phyloP scores from a whole-genome alignment of 371 early-diverging fungal species.

The Lichtheimia ramosa region DNA sequence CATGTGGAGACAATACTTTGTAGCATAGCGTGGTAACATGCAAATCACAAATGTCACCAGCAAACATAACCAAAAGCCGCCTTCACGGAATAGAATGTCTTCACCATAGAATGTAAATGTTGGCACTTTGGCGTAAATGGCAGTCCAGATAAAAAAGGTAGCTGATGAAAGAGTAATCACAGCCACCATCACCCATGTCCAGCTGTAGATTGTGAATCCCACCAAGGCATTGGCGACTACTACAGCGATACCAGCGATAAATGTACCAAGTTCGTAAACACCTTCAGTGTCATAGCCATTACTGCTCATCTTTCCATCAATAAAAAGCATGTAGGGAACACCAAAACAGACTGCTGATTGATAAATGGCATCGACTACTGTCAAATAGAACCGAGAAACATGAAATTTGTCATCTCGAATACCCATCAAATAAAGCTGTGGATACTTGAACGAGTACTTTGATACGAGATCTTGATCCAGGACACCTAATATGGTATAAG shows the following conservation, averaged over 20 bases:
- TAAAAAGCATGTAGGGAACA: conserved; percentile 58
- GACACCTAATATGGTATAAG: conserved; percentile 40
- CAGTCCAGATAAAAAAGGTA: conserved; percentile 54
- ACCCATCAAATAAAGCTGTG: conserved; percentile 87
- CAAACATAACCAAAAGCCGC: conserved; percentile 56
- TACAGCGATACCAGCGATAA: conserved; percentile 78
- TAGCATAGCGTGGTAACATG: conserved; percentile 52
- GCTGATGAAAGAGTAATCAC: conserved; percentile 62
- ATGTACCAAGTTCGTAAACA: conserved; percentile 74
- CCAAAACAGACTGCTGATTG: conserved; percentile 88
- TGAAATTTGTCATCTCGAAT: conserved; percentile 85
- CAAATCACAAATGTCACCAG: conserved; percentile 51
- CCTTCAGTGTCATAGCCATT: conserved; percentile 67
- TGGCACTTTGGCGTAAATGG: conserved; percentile 46
- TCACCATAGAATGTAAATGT: conserved; percentile 46
- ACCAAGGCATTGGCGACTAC: conserved; percentile 84
- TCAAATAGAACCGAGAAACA: conserved; percentile 78
- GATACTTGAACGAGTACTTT: conserved; percentile 73
- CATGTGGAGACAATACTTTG: conserved; percentile 52
- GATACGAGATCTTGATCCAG: conserved; percentile 92
- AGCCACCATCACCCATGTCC: conserved; percentile 75
- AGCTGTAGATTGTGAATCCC: conserved; percentile 75
- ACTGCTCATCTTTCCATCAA: conserved; percentile 48
- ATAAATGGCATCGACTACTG: conserved; percentile 85
- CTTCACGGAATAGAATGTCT: conserved; percentile 52